A percentile compares a stretch with the other conserved stretches of the same genome.
These are phyloP conservation scores for Fraxinus sp. DNA, from an alignment of 305 asterid species.

Conservation along the genomic window DNA sequence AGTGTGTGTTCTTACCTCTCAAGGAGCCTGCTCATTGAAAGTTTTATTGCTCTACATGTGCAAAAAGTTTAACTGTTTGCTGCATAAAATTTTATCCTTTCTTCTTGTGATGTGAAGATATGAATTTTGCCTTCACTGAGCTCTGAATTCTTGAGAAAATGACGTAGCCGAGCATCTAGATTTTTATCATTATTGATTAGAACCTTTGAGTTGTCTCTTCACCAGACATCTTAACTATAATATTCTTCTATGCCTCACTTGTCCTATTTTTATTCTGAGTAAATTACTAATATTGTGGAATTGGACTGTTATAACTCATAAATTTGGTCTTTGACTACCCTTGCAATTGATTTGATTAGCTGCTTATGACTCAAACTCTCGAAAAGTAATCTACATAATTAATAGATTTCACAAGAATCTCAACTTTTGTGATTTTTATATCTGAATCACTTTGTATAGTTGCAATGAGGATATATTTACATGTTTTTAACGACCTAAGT, in stretches of 20 bases:
- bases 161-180: not conserved
- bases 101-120: not conserved
- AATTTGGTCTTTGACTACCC: not conserved
- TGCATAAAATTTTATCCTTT: not conserved
- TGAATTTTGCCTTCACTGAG: not conserved
- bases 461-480: not conserved
- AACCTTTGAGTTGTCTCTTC: constrained; percentile 1
- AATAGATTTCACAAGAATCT: constrained; percentile 4
- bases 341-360: not conserved
- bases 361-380: not conserved
- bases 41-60: not conserved
- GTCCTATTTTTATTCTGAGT: constrained; percentile 4
- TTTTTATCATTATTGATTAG: constrained; percentile 11
- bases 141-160: not conserved
- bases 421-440: not conserved
- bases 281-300: not conserved
- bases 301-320: constrained; percentile 3
- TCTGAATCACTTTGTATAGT: not conserved
- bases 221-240: not conserved
- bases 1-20: not conserved
- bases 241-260: not conserved
- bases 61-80: not conserved
- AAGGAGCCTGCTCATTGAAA: not conserved
- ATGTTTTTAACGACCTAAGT: constrained; percentile 1
- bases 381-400: not conserved